Percentiles rank a stretch among this genome's conserved stretches.
Conservation (phyloP, 352 stramenopile species). For the Globisporangium acanthophoron region DNA sequence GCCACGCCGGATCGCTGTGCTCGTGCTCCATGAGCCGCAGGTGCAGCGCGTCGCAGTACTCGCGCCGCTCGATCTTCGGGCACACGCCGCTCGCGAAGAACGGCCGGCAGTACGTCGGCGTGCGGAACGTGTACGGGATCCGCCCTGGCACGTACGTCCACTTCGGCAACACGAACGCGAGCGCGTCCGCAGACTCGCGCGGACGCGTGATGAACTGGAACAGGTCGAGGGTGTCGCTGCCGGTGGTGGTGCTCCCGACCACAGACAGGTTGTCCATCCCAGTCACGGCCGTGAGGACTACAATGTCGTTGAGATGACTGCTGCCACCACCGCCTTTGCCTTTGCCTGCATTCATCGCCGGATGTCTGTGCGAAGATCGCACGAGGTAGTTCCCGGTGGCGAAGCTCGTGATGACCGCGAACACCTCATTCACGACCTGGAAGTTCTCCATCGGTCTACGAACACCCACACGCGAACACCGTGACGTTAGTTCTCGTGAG, state of each 20-base stretch:
- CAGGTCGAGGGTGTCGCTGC: not conserved
- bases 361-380: conserved; percentile 7
- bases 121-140: conserved; percentile 56
- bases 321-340: conserved; percentile 3
- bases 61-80: conserved; percentile 19
- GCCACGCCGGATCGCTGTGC: not conserved
- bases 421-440: conserved; percentile 22
- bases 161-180: conserved; percentile 25
- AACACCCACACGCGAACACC: no score
- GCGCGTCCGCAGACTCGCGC: not conserved
- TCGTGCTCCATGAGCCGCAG: conserved; percentile 15
- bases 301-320: not conserved
- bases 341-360: not conserved
- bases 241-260: not conserved
- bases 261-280: not conserved
- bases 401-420: conserved; percentile 24
- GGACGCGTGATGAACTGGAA: conserved; percentile 4
- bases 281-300: not conserved
- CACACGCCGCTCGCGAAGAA: conserved; percentile 48
- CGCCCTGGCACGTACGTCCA: conserved; percentile 38
- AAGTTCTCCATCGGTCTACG: conserved; percentile 33
- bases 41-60: conserved; percentile 38
- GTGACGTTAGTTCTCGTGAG: no score
- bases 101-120: conserved; percentile 40
- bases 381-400: conserved; percentile 35